Percentiles rank a stretch among this genome's conserved stretches.
Evolutionary conservation across 257 asterid species (phyloP).

Genomic region (Catharanthus roseus): DNA sequence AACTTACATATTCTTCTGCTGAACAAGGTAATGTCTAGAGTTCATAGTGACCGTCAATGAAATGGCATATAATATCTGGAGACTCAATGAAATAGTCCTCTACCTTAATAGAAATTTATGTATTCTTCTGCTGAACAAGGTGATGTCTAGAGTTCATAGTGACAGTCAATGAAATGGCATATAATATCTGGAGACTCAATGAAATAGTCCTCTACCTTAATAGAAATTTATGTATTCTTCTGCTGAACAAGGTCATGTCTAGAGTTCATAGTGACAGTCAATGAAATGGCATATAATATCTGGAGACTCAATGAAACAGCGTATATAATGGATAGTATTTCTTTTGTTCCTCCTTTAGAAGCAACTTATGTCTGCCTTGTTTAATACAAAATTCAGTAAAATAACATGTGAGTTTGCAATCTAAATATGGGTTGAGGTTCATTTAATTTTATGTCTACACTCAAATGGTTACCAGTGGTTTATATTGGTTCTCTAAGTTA

Average conservation of each 20-base stretch:
- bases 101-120: not conserved
- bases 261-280: not conserved
- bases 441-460: not conserved
- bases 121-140: not conserved
- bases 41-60: not conserved
- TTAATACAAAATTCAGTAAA: not conserved
- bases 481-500: not conserved
- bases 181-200: too few species aligned
- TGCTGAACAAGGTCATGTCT: not conserved
- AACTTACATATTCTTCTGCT: not conserved
- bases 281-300: not conserved
- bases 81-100: too few species aligned
- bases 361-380: not conserved
- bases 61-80: not conserved
- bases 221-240: not conserved
- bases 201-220: not conserved
- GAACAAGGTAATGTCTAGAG: not conserved
- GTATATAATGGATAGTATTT: not conserved
- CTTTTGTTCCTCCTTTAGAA: not conserved
- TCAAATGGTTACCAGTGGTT: not conserved
- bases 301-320: not conserved
- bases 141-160: not conserved
- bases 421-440: not conserved
- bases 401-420: not conserved
- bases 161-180: not conserved